Evolutionary conservation across 257 asterid species (phyloP), one percentile per base, ranked within the genome.

Genomic region (Phtheirospermum japonicum): DNA sequence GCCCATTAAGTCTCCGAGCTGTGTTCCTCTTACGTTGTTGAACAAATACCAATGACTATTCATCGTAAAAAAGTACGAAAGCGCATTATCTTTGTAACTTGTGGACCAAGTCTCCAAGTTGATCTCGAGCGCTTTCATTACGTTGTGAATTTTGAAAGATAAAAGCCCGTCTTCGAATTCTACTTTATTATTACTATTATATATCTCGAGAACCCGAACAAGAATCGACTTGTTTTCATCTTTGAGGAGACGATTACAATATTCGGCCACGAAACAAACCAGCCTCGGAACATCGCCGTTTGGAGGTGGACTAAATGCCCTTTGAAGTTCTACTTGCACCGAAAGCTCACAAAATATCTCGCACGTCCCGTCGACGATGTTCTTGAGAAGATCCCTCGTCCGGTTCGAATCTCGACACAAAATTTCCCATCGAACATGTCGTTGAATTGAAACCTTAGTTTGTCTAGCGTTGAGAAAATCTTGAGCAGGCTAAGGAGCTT

Each of bases 1-100:
- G 55, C 97, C 97, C 95, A 92, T 71, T 40, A 92, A 42, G 26
- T 83, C 85, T 10, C 87, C 88, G 2, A 92, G 91, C 70, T 85
- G 77, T 30, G 84, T 83, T 40, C 81, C 88, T n/a, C 71, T 76
- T 14, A 70, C 57, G 42, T 55, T 79, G 76, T 68, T 82, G 74
- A 69, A 77, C 30, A 92, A 55, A 67, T 77, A 82, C 95, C 93
- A 76, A 13, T 71, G 77, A 34, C 28, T 84, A 40, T 85, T 89
- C 89, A 86, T 86, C 87, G 81, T 75, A 63, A 92, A 92, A 12
- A 89, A 55, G 72, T 68, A 57, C 13, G 88, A 80, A 54, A 89
- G 77, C 6, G 81, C 30, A 9, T 61, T 31, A 53, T 86, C 90
- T 11, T 68, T 59, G 65, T 79, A 89, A 7, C 63, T 71, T 51